Conservation (phyloP, 73 alveolate genomes). For the Durusdinium trenchii region DNA sequence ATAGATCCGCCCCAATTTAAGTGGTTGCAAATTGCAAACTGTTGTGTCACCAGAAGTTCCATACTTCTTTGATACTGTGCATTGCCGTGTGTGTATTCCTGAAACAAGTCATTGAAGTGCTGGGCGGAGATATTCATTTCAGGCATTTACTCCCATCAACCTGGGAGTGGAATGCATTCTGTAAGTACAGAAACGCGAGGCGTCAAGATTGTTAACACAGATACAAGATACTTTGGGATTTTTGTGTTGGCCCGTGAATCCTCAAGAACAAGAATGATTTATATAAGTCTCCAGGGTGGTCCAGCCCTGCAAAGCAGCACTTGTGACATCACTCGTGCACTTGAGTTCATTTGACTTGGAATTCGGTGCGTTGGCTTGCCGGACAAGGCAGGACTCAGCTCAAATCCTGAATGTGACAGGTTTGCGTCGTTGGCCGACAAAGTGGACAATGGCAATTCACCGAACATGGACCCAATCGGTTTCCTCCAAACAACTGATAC, state of each 20-base stretch:
- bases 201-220: background rate
- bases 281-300: background rate
- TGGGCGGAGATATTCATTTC: too few relatives aligned
- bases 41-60: too few relatives aligned
- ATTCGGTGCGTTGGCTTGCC: constrained; percentile 35
- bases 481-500: background rate
- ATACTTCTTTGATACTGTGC: too few relatives aligned
- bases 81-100: too few relatives aligned
- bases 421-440: background rate
- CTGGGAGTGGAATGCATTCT: too few relatives aligned
- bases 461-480: background rate
- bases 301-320: background rate
- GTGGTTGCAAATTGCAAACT: too few relatives aligned
- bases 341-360: background rate
- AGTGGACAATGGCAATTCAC: background rate
- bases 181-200: background rate
- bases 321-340: background rate
- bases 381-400: constrained; percentile 66
- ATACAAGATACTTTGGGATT: background rate
- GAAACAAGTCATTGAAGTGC: too few relatives aligned
- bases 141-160: too few relatives aligned
- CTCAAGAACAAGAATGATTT: background rate
- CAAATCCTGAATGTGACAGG: background rate
- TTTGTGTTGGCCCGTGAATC: background rate
- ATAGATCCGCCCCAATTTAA: too few relatives aligned